Evolutionary conservation across 129 eudicot genomes (phyloP).

Genomic region (Heracleum sosnowskyi): DNA sequence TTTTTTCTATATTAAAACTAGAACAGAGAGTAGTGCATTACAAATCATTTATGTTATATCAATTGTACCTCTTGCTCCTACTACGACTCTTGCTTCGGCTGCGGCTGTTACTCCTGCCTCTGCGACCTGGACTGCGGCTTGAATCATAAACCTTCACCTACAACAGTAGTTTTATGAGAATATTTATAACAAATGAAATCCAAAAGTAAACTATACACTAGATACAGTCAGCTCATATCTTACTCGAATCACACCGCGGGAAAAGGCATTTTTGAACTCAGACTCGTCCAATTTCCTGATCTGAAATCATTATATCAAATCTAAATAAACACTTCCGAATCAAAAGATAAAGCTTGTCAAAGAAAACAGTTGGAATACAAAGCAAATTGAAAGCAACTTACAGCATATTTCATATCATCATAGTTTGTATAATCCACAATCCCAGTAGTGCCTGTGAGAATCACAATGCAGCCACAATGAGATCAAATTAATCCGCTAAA

Average conservation of each 20-base stretch:
- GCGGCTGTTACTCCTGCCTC: constrained; percentile 30
- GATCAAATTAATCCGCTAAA: not conserved
- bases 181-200: not conserved
- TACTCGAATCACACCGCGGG: constrained; percentile 74
- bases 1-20: not conserved
- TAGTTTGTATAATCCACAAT: constrained; percentile 88
- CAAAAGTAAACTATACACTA: not conserved
- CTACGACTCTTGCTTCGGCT: constrained; percentile 39
- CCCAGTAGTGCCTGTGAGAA: constrained; percentile 73
- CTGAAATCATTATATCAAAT: constrained; percentile 24
- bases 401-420: constrained; percentile 97
- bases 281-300: constrained; percentile 86
- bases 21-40: not conserved
- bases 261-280: constrained; percentile 79
- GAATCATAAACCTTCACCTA: constrained; percentile 89
- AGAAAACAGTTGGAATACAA: not conserved
- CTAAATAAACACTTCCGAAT: not conserved
- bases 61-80: constrained; percentile 51
- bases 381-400: constrained; percentile 20
- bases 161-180: not conserved
- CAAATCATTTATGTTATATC: not conserved
- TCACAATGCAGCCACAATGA: not conserved
- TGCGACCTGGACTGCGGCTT: constrained; percentile 47
- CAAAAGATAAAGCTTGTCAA: not conserved
- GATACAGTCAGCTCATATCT: constrained; percentile 11